Evolutionary conservation across 1,284 basidiomycete species (phyloP).

Genomic region (Moesziomyces aphidis): DNA sequence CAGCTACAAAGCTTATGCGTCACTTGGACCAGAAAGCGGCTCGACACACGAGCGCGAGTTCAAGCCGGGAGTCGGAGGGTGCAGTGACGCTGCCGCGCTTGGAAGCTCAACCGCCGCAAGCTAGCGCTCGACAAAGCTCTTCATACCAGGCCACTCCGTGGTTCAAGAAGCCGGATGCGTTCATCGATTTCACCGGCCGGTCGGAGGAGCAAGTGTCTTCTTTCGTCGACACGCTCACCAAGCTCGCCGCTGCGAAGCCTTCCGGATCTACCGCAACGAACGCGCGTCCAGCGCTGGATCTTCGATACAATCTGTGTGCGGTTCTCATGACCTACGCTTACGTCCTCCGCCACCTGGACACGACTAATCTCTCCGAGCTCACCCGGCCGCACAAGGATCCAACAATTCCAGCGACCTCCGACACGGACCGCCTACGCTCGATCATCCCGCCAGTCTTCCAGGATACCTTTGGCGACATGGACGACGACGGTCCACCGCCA

Average conservation of each 20-base stretch:
- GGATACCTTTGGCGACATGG: not conserved
- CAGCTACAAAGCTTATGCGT: conserved; percentile 25
- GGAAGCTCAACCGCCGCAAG: not conserved
- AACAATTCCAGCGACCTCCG: too few relatives aligned
- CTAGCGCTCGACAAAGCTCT: not conserved
- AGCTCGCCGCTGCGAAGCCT: conserved; percentile 2
- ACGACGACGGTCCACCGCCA: conserved; percentile 46
- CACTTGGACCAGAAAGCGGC: conserved; percentile 26
- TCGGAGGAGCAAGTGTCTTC: not conserved
- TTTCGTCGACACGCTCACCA: conserved; percentile 13
- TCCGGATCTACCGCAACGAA: not conserved
- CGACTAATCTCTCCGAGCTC: conserved; percentile 28
- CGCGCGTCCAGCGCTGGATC: conserved; percentile 4
- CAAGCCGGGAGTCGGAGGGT: not conserved
- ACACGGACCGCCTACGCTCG: not conserved
- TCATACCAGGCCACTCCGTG: conserved; percentile 20
- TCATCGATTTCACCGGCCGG: conserved; percentile 1
- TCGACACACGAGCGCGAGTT: not conserved
- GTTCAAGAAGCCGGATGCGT: conserved; percentile 23
- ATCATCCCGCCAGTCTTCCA: not conserved
- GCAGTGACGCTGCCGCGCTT: conserved; percentile 3
- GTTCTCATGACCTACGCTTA: conserved; percentile 53
- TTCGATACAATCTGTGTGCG: conserved; percentile 45
- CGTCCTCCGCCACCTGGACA: conserved; percentile 41
- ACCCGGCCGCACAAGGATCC: not conserved